A percentile compares a stretch with the other conserved stretches of the same genome.
Evolutionary conservation across 2,329 filamentous ascomycete genomes (phyloP).

Genomic region (Diaporthe amygdali): DNA sequence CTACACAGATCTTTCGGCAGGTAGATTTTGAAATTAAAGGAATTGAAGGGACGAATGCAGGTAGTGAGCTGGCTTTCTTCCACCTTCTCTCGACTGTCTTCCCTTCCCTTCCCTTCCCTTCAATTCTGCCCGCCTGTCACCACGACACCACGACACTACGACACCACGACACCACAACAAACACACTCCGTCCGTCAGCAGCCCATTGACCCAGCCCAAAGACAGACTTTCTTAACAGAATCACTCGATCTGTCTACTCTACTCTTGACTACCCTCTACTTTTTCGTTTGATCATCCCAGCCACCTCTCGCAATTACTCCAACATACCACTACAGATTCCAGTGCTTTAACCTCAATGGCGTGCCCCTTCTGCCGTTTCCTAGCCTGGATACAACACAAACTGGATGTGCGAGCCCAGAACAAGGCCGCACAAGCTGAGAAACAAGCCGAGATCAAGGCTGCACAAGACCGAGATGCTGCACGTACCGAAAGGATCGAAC

Average conservation of each 20-base stretch:
- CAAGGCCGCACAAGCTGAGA: not conserved
- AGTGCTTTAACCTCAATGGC: not conserved
- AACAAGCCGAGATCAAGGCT: not conserved
- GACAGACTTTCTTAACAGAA: not conserved
- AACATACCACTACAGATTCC: not conserved
- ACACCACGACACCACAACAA: not conserved
- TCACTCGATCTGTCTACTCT: not conserved
- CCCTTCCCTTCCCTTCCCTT: not conserved
- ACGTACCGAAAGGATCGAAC: not conserved
- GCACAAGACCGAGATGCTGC: not conserved
- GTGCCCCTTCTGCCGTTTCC: not conserved
- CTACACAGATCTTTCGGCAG: not conserved
- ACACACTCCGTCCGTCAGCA: not conserved
- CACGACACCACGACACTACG: too few relatives aligned
- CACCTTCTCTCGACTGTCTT: not conserved
- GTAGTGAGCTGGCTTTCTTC: not conserved
- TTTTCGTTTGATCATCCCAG: not conserved
- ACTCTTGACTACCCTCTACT: not conserved
- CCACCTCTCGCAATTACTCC: not conserved
- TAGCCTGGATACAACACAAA: not conserved
- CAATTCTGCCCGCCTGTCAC: not conserved
- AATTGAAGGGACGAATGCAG: not conserved
- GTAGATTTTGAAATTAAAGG: not conserved
- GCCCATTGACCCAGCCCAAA: not conserved
- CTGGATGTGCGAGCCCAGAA: not conserved